These are phyloP conservation scores for Astrothelium subdiscretum DNA, from an alignment of 495 filamentous ascomycete genomes.

Conservation along the genomic window DNA sequence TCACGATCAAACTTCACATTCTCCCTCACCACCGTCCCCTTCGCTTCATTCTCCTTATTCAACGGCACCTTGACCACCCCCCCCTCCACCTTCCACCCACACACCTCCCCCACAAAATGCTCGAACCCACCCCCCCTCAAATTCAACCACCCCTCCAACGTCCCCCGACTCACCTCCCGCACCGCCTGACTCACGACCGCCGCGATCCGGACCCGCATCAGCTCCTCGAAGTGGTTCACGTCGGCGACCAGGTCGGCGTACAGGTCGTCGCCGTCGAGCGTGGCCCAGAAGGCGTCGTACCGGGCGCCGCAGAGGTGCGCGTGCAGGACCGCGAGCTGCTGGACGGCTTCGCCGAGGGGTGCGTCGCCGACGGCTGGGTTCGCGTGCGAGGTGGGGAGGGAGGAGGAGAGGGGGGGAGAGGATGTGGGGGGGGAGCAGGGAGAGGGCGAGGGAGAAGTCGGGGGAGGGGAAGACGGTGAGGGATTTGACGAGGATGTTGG, in stretches of 20 bases:
- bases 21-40: constrained; percentile 90
- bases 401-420: constrained; percentile 41
- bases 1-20: constrained; percentile 84
- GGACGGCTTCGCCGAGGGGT: constrained; percentile 67
- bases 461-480: constrained; percentile 95
- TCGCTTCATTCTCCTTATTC: constrained; percentile 98
- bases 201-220: constrained; percentile 85
- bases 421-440: constrained; percentile 75
- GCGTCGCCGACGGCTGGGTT: constrained; percentile 38
- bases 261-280: constrained; percentile 83
- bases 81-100: constrained; percentile 69
- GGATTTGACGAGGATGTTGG: constrained; percentile 96
- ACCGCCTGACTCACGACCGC: constrained; percentile 79
- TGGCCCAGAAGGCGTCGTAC: constrained; percentile 87
- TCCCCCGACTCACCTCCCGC: constrained; percentile 62
- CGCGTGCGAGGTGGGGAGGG: constrained; percentile 27
- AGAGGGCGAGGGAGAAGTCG: constrained; percentile 86
- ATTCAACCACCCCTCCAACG: constrained; percentile 82
- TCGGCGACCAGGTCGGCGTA: constrained; percentile 94
- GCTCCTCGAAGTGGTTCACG: constrained; percentile 90
- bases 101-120: constrained; percentile 72
- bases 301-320: constrained; percentile 73
- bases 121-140: constrained; percentile 59
- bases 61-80: constrained; percentile 61
- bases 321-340: constrained; percentile 76